Evolutionary conservation across 495 filamentous ascomycete genomes (phyloP).

Genomic region (Xylaria castorea): DNA sequence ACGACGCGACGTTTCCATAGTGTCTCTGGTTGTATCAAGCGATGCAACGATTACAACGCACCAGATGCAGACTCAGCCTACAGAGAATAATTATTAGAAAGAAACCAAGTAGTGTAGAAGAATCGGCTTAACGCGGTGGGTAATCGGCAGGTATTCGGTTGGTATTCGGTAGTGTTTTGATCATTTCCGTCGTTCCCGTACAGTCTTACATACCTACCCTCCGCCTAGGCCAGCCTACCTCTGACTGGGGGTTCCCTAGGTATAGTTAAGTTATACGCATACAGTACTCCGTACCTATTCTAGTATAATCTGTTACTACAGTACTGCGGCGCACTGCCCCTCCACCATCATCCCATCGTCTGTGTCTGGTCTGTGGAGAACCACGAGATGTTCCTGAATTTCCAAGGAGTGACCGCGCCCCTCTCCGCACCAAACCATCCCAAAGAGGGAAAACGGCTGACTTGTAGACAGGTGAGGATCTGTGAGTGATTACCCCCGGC

Average conservation of each 20-base stretch:
- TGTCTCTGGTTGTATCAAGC: background rate
- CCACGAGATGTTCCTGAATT: conserved; percentile 20
- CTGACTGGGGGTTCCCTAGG: conserved; percentile 5
- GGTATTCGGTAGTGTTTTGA: background rate
- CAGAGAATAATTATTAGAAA: background rate
- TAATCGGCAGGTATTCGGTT: background rate
- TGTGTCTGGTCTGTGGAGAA: conserved; percentile 16
- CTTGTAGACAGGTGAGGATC: conserved; percentile 1
- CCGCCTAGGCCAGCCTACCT: background rate
- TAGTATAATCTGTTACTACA: background rate
- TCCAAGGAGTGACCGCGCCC: conserved; percentile 20
- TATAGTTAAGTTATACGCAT: background rate
- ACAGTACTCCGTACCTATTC: conserved; percentile 1
- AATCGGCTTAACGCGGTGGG: background rate
- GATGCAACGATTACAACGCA: background rate
- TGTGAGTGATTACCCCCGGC: conserved; percentile 1
- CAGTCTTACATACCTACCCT: background rate
- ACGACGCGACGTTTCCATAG: background rate
- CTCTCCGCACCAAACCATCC: conserved; percentile 12
- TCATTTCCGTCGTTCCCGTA: conserved; percentile 16
- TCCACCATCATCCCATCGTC: conserved; percentile 4
- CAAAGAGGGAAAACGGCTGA: background rate
- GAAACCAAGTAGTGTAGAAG: background rate
- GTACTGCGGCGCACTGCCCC: conserved; percentile 6
- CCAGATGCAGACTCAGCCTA: background rate